A percentile compares a stretch with the other conserved stretches of the same genome.
Conservation (phyloP, 202 grass and related monocot genomes). For the Eragrostis tef region DNA sequence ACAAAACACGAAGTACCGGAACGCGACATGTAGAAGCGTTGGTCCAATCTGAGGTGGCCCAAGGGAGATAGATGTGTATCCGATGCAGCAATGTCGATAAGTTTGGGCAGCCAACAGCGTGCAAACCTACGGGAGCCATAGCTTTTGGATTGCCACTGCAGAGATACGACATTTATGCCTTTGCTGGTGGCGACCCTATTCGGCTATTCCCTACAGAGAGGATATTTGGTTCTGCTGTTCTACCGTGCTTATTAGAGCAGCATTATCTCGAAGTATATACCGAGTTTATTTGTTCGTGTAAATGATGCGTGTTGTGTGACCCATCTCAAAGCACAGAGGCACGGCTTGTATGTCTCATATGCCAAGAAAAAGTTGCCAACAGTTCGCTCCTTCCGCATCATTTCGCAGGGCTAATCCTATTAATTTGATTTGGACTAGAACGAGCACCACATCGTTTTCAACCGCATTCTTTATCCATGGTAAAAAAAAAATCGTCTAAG, state of each 20-base stretch:
- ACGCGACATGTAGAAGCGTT: background rate
- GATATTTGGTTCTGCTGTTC: background rate
- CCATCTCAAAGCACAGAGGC: background rate
- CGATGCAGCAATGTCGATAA: constrained; percentile 8
- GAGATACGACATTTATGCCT: no score
- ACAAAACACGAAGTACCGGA: background rate
- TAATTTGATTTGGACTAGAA: background rate
- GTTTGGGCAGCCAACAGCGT: background rate
- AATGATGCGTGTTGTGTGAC: background rate
- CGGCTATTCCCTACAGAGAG: no score
- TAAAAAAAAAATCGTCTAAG: background rate
- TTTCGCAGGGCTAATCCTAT: background rate
- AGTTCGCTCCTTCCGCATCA: background rate
- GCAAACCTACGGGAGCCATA: background rate
- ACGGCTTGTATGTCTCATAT: background rate
- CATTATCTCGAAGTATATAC: background rate
- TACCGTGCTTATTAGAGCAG: background rate
- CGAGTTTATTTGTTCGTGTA: background rate
- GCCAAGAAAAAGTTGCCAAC: background rate
- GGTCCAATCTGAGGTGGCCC: constrained; percentile 17
- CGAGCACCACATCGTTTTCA: background rate
- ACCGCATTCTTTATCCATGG: background rate
- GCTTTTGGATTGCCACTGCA: background rate
- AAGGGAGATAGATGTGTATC: constrained; percentile 36
- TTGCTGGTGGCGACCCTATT: background rate